phyloP scores from a whole-genome alignment of 225 moss, liverwort and hornwort genomes.

The Rhytidiadelphus loreus region DNA sequence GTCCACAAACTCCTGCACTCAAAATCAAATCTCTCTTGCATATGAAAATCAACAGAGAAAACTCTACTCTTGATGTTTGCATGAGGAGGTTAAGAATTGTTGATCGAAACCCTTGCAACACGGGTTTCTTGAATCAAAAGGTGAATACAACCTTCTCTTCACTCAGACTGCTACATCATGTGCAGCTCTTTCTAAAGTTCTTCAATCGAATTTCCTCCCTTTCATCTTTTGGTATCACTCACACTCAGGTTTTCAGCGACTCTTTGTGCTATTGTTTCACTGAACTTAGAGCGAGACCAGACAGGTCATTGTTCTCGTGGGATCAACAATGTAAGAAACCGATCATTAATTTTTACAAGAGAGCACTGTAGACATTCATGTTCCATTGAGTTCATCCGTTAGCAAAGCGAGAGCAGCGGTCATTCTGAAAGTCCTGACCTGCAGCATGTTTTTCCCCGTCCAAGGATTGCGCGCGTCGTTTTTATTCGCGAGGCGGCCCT shows the following conservation, averaged over 20 bases:
- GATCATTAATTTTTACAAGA: no score
- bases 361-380: not conserved
- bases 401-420: not conserved
- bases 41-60: not conserved
- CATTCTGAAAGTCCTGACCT: not conserved
- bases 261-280: not conserved
- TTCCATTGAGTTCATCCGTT: not conserved
- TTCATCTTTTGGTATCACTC: no score
- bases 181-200: not conserved
- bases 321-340: not conserved
- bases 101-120: not conserved
- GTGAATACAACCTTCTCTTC: not conserved
- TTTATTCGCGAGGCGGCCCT: constrained; percentile 39
- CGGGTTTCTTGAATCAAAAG: not conserved
- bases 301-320: not conserved
- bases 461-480: constrained; percentile 47
- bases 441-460: constrained; percentile 40
- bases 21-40: not conserved
- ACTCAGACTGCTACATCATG: not conserved
- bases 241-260: not conserved
- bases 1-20: constrained; percentile 16
- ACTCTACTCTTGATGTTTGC: not conserved
- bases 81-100: not conserved
- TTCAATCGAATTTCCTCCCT: not conserved
- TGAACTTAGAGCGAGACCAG: not conserved